Conservation (phyloP, 176 grass and related monocot genomes). For the Cocos nucifera region DNA sequence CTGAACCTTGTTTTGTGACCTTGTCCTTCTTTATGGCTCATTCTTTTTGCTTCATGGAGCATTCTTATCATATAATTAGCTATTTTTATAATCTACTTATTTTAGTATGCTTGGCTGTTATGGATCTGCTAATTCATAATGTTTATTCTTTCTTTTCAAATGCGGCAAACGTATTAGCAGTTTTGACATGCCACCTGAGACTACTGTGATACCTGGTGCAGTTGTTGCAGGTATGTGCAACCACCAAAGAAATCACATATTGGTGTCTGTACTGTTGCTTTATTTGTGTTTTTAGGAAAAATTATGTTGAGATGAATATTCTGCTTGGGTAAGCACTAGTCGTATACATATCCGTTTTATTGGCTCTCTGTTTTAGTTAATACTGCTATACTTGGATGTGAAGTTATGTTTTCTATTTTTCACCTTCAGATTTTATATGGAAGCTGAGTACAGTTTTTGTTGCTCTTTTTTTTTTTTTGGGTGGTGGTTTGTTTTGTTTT, state of each 20-base stretch:
- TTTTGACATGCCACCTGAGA: conserved; percentile 73
- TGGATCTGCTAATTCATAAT: too few species aligned
- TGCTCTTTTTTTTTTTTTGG: conserved; percentile 45
- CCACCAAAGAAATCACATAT: neutral
- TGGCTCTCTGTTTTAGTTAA: neutral
- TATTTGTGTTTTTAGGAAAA: conserved; percentile 13
- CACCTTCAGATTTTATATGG: conserved; percentile 18
- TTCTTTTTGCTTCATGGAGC: too few species aligned
- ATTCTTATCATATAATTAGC: too few species aligned
- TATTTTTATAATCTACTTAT: too few species aligned
- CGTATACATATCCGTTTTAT: too few species aligned
- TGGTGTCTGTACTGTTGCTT: conserved; percentile 14
- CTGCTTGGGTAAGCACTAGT: neutral
- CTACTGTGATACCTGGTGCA: conserved; percentile 34
- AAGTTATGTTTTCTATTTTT: conserved; percentile 20
- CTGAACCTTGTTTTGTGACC: too few species aligned
- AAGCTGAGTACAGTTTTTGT: conserved; percentile 48
- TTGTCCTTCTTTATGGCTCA: neutral
- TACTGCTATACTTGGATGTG: neutral
- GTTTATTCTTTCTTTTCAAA: conserved; percentile 10
- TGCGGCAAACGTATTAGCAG: conserved; percentile 80
- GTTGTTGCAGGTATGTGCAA: conserved; percentile 43
- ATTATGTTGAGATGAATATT: neutral
- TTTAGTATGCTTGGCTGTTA: too few species aligned
- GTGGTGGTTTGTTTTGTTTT: conserved; percentile 66